phyloP scores from a whole-genome alignment of 768 basidiomycete genomes.

The Obba rivulosa region DNA sequence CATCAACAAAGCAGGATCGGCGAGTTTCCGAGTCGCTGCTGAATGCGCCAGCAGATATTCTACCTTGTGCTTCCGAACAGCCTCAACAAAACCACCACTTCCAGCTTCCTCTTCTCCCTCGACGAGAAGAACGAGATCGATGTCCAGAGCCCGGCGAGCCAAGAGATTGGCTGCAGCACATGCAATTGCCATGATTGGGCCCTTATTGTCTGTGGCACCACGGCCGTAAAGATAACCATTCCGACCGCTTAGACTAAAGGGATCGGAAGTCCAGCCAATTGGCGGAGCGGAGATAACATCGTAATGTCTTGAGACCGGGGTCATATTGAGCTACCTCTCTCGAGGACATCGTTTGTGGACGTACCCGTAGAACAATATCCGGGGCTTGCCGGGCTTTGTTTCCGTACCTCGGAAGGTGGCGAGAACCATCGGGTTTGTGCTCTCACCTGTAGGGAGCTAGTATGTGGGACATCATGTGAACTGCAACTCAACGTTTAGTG shows the following conservation, averaged over 20 bases:
- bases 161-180: conserved; percentile 84
- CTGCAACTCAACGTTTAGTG: not conserved
- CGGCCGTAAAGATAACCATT: conserved; percentile 91
- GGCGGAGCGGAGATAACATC: conserved; percentile 86
- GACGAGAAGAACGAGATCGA: conserved; percentile 86
- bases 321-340: too few relatives aligned
- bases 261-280: conserved; percentile 76
- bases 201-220: conserved; percentile 93
- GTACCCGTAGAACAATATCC: conserved; percentile 89
- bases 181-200: conserved; percentile 87
- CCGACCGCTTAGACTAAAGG: conserved; percentile 74
- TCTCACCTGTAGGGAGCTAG: conserved; percentile 73
- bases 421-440: conserved; percentile 81
- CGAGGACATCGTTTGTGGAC: conserved; percentile 14
- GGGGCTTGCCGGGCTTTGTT: conserved; percentile 49
- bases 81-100: conserved; percentile 78
- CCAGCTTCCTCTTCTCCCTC: conserved; percentile 99
- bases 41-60: conserved; percentile 8
- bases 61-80: conserved; percentile 73
- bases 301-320: conserved; percentile 67
- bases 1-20: too few relatives aligned
- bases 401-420: conserved; percentile 79
- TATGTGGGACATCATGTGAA: not conserved
- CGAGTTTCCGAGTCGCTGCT: too few relatives aligned
- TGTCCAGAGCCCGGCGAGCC: conserved; percentile 62